phyloP scores from a whole-genome alignment of 768 basidiomycete genomes.

The Rhodotorula diobovata region DNA sequence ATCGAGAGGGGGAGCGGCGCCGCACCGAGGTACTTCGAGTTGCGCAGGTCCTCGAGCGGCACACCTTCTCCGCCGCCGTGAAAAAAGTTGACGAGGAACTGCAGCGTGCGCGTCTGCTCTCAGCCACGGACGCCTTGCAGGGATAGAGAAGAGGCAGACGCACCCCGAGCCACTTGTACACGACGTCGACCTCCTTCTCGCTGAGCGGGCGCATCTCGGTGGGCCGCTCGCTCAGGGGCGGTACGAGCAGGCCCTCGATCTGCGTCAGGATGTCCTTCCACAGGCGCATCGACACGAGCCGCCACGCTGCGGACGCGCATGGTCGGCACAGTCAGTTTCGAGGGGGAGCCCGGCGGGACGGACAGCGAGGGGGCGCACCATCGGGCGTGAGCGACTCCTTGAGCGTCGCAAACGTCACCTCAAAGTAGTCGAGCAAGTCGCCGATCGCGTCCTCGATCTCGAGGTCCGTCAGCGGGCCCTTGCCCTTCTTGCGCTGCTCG shows the following conservation, averaged over 20 bases:
- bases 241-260: conserved; percentile 82
- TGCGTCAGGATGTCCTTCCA: conserved; percentile 93
- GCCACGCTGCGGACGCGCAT: conserved; percentile 41
- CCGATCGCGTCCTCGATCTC: conserved; percentile 90
- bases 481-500: conserved; percentile 46
- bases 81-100: conserved; percentile 95
- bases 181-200: conserved; percentile 96
- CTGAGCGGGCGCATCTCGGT: conserved; percentile 87
- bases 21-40: conserved; percentile 82
- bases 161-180: conserved; percentile 98
- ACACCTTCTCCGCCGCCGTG: conserved; percentile 89
- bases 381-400: conserved; percentile 79
- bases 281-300: conserved; percentile 83
- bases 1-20: conserved; percentile 46
- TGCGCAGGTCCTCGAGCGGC: conserved; percentile 77
- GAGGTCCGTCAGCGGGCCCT: conserved; percentile 65
- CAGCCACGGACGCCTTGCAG: not conserved
- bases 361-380: conserved; percentile 55
- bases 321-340: not conserved
- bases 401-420: conserved; percentile 82
- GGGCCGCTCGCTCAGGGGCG: conserved; percentile 74
- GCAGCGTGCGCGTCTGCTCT: not conserved
- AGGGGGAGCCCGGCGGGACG: rapidly evolving
- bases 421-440: conserved; percentile 92
- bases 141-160: conserved; percentile 22